These are phyloP conservation scores for Lenwebbia sp. DNA, from an alignment of 345 rosid genomes.

Conservation along the genomic window DNA sequence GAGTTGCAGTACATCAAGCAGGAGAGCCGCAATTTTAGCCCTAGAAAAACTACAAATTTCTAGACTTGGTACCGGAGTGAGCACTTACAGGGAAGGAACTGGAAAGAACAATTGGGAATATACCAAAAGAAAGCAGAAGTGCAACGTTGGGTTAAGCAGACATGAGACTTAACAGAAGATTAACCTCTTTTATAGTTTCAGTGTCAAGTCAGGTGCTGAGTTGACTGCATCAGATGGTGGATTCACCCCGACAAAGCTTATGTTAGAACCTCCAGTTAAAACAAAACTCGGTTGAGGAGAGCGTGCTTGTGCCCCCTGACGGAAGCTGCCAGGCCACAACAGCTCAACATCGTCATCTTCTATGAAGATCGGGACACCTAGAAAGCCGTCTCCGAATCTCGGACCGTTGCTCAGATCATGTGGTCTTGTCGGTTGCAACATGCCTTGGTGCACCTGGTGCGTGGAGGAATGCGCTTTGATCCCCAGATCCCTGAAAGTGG, in stretches of 20 bases:
- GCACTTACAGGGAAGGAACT: neutral
- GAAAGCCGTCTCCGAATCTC: conserved; percentile 35
- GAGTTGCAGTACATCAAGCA: neutral
- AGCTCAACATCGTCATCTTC: conserved; percentile 56
- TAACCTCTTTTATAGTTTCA: conserved; percentile 36
- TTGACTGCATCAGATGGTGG: conserved; percentile 21
- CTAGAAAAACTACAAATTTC: neutral
- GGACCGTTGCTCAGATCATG: conserved; percentile 32
- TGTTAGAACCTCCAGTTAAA: conserved; percentile 15
- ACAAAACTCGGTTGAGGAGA: conserved; percentile 12
- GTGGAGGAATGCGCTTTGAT: conserved; percentile 48
- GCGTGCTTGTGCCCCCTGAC: conserved; percentile 21
- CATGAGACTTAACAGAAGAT: neutral
- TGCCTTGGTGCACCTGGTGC: conserved; percentile 18
- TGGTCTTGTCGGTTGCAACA: conserved; percentile 11
- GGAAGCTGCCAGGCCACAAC: conserved; percentile 75
- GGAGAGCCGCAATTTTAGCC: neutral
- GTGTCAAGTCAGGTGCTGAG: conserved; percentile 50
- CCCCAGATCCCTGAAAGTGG: conserved; percentile 39
- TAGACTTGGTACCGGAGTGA: neutral
- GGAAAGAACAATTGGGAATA: neutral
- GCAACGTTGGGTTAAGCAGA: neutral
- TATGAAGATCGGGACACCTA: conserved; percentile 30
- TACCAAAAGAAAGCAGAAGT: neutral
- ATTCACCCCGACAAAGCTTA: conserved; percentile 22